These are phyloP conservation scores for Arxiozyma heterogenica DNA, from an alignment of 1,139 yeast genomes.

Conservation along the genomic window DNA sequence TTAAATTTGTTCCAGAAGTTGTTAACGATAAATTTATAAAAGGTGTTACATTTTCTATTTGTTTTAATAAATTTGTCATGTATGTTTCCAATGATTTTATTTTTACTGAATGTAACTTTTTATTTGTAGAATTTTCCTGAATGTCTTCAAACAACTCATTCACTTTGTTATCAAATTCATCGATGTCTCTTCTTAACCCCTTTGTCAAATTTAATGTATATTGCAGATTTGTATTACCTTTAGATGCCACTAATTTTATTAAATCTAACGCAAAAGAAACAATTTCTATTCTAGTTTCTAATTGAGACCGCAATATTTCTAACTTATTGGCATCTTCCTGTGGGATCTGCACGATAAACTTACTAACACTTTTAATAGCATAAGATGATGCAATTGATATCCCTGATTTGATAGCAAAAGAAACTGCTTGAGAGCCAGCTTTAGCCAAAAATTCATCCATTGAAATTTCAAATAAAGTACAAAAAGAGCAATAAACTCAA, in stretches of 20 bases:
- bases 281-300: conserved; percentile 54
- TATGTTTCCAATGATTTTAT: conserved; percentile 42
- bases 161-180: conserved; percentile 47
- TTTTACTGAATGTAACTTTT: conserved; percentile 35
- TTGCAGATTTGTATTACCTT: conserved; percentile 60
- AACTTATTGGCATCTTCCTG: conserved; percentile 44
- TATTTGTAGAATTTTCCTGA: conserved; percentile 19
- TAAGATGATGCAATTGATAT: conserved; percentile 68
- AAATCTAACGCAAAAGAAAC: conserved; percentile 63
- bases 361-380: conserved; percentile 58
- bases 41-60: conserved; percentile 66
- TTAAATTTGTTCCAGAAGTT: conserved; percentile 60
- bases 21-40: conserved; percentile 57
- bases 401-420: conserved; percentile 73
- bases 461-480: not conserved
- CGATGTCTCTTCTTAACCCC: conserved; percentile 51
- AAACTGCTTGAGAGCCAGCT: conserved; percentile 73
- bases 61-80: conserved; percentile 40
- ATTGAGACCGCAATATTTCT: conserved; percentile 37
- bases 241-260: conserved; percentile 56
- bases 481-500: no score
- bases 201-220: conserved; percentile 49
- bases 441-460: conserved; percentile 43
- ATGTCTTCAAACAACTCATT: conserved; percentile 27
- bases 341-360: conserved; percentile 54